Evolutionary conservation across 139 green algal genomes (phyloP).

Genomic region (Volvox reticuliferus): DNA sequence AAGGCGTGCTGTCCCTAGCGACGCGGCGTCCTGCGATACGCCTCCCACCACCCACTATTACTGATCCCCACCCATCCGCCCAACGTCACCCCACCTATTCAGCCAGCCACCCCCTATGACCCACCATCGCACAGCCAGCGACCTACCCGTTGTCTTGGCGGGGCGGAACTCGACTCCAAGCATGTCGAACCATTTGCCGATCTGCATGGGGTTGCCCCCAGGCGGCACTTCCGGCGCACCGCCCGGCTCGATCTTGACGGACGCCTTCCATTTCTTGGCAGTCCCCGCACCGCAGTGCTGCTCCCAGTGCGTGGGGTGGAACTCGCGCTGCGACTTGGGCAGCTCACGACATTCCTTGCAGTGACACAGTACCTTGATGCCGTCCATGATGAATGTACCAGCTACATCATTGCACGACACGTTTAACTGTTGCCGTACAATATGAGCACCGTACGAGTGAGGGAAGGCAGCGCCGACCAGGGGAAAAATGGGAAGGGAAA

Average conservation of each 20-base stretch:
- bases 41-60: neutral
- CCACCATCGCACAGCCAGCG: too few relatives aligned
- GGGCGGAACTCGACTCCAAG: constrained; percentile 54
- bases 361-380: constrained; percentile 63
- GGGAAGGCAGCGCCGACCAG: too few relatives aligned
- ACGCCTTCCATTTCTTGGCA: constrained; percentile 90
- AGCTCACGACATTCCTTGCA: constrained; percentile 54
- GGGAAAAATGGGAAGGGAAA: too few relatives aligned
- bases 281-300: constrained; percentile 66
- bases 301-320: constrained; percentile 68
- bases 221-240: constrained; percentile 50
- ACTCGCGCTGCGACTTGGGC: constrained; percentile 13
- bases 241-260: constrained; percentile 67
- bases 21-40: too few relatives aligned
- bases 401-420: constrained; percentile 62
- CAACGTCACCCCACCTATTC: too few relatives aligned
- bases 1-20: too few relatives aligned
- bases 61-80: too few relatives aligned
- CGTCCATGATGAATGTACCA: constrained; percentile 58
- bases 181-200: constrained; percentile 49
- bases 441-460: too few relatives aligned
- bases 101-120: too few relatives aligned
- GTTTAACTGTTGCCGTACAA: constrained; percentile 45
- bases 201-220: constrained; percentile 59
- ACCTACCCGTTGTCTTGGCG: constrained; percentile 48